These are phyloP conservation scores for Nepenthes mirabilis DNA, from an alignment of 148 eudicot genomes.

Conservation along the genomic window DNA sequence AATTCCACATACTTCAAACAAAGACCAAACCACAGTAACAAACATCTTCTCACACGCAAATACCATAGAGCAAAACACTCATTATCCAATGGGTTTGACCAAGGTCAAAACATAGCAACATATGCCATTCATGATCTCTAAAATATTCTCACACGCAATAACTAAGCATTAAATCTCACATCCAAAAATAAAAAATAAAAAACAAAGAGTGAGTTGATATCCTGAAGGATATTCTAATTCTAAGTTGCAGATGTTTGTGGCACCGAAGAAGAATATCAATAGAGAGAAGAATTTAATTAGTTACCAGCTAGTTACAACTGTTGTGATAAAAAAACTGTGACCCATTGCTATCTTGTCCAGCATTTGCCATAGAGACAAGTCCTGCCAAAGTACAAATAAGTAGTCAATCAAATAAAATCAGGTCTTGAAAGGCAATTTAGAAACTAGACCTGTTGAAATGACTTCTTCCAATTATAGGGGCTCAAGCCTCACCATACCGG, in stretches of 20 bases:
- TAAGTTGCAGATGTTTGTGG: no score
- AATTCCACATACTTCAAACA: neutral
- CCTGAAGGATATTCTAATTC: no score
- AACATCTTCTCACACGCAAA: neutral
- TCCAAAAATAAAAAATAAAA: no score
- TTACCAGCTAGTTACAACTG: neutral
- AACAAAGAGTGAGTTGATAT: no score
- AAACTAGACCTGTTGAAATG: neutral
- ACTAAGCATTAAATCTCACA: no score
- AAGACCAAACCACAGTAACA: neutral
- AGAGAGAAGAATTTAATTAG: neutral
- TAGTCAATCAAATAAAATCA: neutral
- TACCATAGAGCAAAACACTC: no score
- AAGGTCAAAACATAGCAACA: no score
- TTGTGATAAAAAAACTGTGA: neutral
- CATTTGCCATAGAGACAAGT: slow-evolving; percentile 40
- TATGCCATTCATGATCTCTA: neutral
- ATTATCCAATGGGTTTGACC: no score
- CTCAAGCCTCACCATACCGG: no score
- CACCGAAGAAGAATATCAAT: neutral
- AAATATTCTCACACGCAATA: no score
- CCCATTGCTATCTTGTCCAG: slow-evolving; percentile 23
- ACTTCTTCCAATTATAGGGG: no score
- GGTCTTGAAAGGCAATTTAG: neutral
- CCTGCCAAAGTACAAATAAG: slow-evolving; percentile 12